Base-by-base conservation (phyloP, 352 stramenopile species). In the Stephanocyclus meneghinianus region DNA sequence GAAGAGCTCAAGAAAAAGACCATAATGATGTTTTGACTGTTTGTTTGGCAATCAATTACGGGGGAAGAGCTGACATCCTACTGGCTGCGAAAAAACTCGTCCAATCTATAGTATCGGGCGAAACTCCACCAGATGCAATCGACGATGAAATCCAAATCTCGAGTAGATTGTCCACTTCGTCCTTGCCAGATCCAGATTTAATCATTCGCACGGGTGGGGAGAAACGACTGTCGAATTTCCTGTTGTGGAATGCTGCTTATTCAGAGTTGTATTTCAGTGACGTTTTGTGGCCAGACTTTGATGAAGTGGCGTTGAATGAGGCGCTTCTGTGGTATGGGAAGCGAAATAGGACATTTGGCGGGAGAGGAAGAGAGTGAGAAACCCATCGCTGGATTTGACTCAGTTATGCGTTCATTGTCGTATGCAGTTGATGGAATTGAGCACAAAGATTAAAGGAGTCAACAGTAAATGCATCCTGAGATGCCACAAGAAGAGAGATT, bases 201-300 rank as follows among this genome's bases (percentile, higher is more conserved):
- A 85, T 99, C 21, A 93, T 99, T 60, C 94, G 97, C 29, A 98
- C 96, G 10, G 97, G 95, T 45, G 97, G 97, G 15, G 96, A 99
- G 81, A 81, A 92, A 62, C 94, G 97, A 55, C 90, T 99, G 53
- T 98, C 94, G 83, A 98, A 98, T 84, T 99, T 98, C 80, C 78
- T 99, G 55, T 83, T 99, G 7, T 99, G 94, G 89, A 95, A 99
- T 82, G 91, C 94, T 53, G 96, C 96, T 32, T 98, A 98, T 90
- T 86, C 95, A 50, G 96, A 99, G 86, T 83, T 99, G 13, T 96
- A 96, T 74, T 97, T 99, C 80, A 91, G 96, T 50, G 90, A 97
- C 75, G n/a, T 80, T 11, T 90, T 97, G 57, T 99, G 96, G 96
- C 96, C 96, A 32, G 96, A 98, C 80, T 91, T 98, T 82, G 76